A percentile compares a stretch with the other conserved stretches of the same genome.
phyloP scores from a whole-genome alignment of 1,139 yeast genomes.

The Taiozyma sp. region DNA sequence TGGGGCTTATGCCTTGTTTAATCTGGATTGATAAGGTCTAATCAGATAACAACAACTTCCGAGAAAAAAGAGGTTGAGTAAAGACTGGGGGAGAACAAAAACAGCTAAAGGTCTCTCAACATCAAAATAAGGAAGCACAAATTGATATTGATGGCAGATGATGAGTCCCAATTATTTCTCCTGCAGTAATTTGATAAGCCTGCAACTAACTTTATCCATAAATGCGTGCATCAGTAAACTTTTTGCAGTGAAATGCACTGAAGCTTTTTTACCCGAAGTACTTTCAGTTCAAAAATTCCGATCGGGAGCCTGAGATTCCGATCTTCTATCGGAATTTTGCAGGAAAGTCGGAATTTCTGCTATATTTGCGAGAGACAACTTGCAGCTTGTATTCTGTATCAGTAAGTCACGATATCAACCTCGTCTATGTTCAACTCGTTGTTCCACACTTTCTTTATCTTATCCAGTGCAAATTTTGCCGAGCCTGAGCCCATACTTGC shows the following conservation, averaged over 20 bases:
- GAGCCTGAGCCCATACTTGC: conserved; percentile 41
- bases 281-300: background rate
- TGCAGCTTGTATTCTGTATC: background rate
- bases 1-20: background rate
- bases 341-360: background rate
- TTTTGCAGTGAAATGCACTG: background rate
- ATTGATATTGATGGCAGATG: background rate
- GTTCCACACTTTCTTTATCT: conserved; percentile 34
- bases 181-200: background rate
- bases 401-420: conserved; percentile 18
- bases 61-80: background rate
- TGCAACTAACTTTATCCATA: background rate
- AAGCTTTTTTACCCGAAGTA: too few relatives aligned
- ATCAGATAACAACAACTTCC: background rate
- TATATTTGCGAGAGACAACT: background rate
- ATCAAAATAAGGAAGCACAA: background rate
- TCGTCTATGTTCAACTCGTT: conserved; percentile 7
- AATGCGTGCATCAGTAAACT: background rate
- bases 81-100: background rate
- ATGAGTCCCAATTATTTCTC: background rate
- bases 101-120: background rate
- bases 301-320: background rate
- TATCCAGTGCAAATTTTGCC: conserved; percentile 45
- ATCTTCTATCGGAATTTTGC: background rate
- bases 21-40: background rate